Evolutionary conservation across 2,329 filamentous ascomycete species (phyloP), one percentile per base, ranked within the genome.

Genomic region (Cladorrhinum sp.): DNA sequence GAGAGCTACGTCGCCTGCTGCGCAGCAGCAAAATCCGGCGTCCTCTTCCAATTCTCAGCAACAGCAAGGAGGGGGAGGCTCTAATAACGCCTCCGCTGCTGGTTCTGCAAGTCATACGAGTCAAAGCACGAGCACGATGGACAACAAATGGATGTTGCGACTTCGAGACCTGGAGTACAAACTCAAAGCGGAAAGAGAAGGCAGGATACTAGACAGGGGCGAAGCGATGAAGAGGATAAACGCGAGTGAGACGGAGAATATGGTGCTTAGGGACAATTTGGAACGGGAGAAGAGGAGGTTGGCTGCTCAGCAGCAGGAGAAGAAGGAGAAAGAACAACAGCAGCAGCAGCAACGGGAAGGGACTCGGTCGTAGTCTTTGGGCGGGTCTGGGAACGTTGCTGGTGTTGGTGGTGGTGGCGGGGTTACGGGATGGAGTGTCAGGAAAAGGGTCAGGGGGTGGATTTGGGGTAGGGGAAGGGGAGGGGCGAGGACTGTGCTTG

Each of bases 151-250:
- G 91, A 86, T 96, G 65, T 85, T 96, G 65, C 80, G 95, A 6
- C 80, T 98, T 33, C 86, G 91, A 60, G 93, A 98, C 72, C 79
- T 98, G 67, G 95, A 99, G 79, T 84, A 88, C 66, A 86, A 96
- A 68, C 80, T 99, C 18, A 96, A 96, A 74, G 87, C 90, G 51
- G 95, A 99, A 77, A 80, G 95, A 14, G 95, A 98, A 74, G 92
- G 88, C 1, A 80, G 95, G 50, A 79, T 96, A 57, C 79, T 96
- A 61, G 95, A 99, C 75, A 86, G 95, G 2, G 89, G 84, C 53
- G 92, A 92, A 23, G 94, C 94, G 26, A 80, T 91, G 58, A 89
- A 92, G 76, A 80, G 94, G 57, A 65, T 71, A 16, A 66, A 57
- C 24, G 65, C 64, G 14, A 67, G 62, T 33, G 69, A 70, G 62